Conservation (phyloP, 192 early-diverging fungal genomes). For the Coemansia reversa region DNA sequence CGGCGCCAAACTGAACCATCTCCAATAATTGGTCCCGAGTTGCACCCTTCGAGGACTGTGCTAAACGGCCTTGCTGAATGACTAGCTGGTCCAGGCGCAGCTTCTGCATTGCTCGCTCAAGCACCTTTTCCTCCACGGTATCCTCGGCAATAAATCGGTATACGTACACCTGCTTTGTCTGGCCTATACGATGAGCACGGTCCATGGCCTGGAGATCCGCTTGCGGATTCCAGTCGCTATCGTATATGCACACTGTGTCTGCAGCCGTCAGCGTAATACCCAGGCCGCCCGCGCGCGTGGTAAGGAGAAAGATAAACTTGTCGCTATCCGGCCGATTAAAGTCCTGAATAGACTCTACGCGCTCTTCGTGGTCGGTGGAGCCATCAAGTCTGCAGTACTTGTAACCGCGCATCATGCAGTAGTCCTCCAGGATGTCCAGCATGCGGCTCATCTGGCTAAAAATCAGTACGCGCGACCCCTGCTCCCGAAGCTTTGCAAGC, state of each 20-base stretch:
- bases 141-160: conserved; percentile 97
- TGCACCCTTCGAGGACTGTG: conserved; percentile 66
- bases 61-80: conserved; percentile 93
- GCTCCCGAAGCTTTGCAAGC: conserved; percentile 70
- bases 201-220: conserved; percentile 94
- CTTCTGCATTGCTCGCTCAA: conserved; percentile 97
- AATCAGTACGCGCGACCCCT: conserved; percentile 92
- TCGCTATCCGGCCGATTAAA: conserved; percentile 85
- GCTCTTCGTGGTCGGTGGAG: conserved; percentile 90
- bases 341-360: conserved; percentile 90
- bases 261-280: conserved; percentile 97
- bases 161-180: conserved; percentile 96
- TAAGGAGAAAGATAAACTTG: conserved; percentile 96
- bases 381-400: conserved; percentile 97
- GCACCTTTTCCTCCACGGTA: conserved; percentile 95
- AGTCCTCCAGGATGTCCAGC: conserved; percentile 97
- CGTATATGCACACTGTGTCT: conserved; percentile 94
- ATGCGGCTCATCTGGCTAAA: conserved; percentile 99
- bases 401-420: conserved; percentile 87
- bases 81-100: conserved; percentile 94
- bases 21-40: conserved; percentile 65
- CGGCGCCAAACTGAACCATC: conserved; percentile 98
- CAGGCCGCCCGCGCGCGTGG: conserved; percentile 95
- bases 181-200: conserved; percentile 98
- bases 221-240: conserved; percentile 95